Evolutionary conservation across 2,329 filamentous ascomycete genomes (phyloP), one percentile per base, ranked within the genome.

Genomic region (Myriosclerotinia scirpicola): DNA sequence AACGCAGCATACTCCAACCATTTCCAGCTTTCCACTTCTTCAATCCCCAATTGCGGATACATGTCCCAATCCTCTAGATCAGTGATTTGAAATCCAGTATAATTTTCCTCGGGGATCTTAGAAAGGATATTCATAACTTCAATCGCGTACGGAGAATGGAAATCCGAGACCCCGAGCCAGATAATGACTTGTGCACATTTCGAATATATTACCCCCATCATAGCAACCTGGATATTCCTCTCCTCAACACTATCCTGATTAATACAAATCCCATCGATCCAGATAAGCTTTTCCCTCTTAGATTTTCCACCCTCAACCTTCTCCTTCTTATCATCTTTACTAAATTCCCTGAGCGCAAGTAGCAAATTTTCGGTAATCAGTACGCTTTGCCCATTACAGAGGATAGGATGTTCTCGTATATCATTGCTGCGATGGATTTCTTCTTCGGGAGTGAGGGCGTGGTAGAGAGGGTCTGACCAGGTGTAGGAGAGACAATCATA

Each of bases 231-330:
- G 15, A 59, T 30, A 9, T 53, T 38, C 1, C 66, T 52, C 30
- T 71, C 69, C 8, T 52, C 22, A 8, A 55, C 26, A 22, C 69
- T 65, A 1, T 61, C 38, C 52, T 69, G 69, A 58, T 71, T 69
- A 20, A 71, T 68, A 46, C 67, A 70, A 6, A 71, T 54, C 0
- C 67, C 67, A 54, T 71, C 69, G 40, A 71, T 67, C 69, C 69
- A 71, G 11, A 70, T 30, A 1, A 65, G 30, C 4, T 14, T 22
- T 2, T 60, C 34, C 15, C 48, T 26, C 5, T 26, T 6, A 1
- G 42, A 46, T 1, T 22, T 38, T 0, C 38, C 7, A 11, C 26
- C 30, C 20, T 48, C 9, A 11, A 26, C 30, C 20, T 38, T 5
- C 9, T 22, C 20, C 20, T 55, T 6, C 3, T 5, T 14, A 40